Percentiles rank a stretch among this genome's conserved stretches.
phyloP scores from a whole-genome alignment of 2,329 filamentous ascomycete genomes.

The Rosellinia necatrix region DNA sequence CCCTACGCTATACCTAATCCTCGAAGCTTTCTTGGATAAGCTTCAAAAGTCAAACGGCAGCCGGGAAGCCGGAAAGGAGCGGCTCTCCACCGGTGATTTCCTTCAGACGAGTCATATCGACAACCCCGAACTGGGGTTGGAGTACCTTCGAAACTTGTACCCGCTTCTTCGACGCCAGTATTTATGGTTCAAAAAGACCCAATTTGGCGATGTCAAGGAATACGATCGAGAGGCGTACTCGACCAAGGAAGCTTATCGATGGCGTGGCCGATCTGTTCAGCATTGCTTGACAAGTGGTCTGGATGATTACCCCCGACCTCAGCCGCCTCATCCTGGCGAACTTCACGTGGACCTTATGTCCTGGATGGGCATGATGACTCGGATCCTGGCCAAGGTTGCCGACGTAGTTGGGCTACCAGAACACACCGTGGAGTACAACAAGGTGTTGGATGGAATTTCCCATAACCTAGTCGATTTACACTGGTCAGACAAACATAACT shows the following conservation, averaged over 20 bases:
- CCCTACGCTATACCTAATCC: constrained; percentile 87
- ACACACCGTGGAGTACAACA: constrained; percentile 73
- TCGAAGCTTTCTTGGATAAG: constrained; percentile 83
- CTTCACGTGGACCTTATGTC: constrained; percentile 92
- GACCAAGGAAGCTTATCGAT: constrained; percentile 89
- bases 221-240: constrained; percentile 91
- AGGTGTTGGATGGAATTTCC: constrained; percentile 75
- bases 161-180: constrained; percentile 88
- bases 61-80: constrained; percentile 48
- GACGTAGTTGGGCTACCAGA: constrained; percentile 74
- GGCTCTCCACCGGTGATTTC: constrained; percentile 44
- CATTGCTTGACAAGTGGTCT: constrained; percentile 93
- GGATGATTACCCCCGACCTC: constrained; percentile 92
- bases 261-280: constrained; percentile 84
- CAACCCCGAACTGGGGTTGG: constrained; percentile 47
- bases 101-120: constrained; percentile 69
- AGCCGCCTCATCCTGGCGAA: constrained; percentile 94
- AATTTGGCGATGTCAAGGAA: constrained; percentile 84
- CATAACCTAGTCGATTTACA: constrained; percentile 91
- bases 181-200: constrained; percentile 92
- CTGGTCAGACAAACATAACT: constrained; percentile 80
- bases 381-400: constrained; percentile 81
- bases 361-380: constrained; percentile 97
- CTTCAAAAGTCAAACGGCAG: constrained; percentile 63
- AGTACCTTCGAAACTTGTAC: constrained; percentile 39